phyloP scores from a whole-genome alignment of 2,329 filamentous ascomycete species.

The Fusarium sororula region DNA sequence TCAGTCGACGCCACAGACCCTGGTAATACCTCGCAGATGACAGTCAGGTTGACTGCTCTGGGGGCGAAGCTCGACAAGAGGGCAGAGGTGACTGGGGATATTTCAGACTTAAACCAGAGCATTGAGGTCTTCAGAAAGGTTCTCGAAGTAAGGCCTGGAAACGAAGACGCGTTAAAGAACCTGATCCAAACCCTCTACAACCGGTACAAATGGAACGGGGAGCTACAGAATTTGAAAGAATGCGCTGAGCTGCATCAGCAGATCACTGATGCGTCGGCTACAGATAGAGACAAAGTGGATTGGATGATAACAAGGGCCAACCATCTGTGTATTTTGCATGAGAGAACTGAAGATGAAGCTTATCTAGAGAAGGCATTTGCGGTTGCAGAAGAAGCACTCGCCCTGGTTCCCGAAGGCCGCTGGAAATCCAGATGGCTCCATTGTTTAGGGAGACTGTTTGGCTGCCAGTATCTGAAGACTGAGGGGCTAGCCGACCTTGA shows the following conservation, averaged over 20 bases:
- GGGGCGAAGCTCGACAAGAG: neutral
- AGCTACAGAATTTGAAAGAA: neutral
- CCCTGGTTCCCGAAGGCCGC: neutral
- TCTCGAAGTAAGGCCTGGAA: neutral
- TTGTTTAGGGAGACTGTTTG: neutral
- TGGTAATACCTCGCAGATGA: rapidly evolving
- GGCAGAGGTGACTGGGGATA: rapidly evolving
- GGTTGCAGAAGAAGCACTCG: neutral
- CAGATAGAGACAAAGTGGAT: neutral
- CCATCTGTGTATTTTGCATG: neutral
- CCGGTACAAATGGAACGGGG: neutral
- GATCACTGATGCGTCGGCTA: neutral
- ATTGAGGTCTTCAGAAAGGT: neutral
- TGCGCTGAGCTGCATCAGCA: neutral
- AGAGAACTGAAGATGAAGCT: neutral
- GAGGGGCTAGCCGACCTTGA: neutral
- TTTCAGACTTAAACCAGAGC: neutral
- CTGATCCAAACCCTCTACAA: neutral
- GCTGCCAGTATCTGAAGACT: neutral
- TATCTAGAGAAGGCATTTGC: neutral
- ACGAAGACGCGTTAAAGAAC: neutral
- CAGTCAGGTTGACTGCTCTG: neutral
- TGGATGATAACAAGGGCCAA: neutral
- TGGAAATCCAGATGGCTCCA: neutral
- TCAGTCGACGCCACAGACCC: neutral